Evolutionary conservation across 1,284 basidiomycete genomes (phyloP), one percentile per base, ranked within the genome.

Genomic region (Lentinula novae-zelandiae): DNA sequence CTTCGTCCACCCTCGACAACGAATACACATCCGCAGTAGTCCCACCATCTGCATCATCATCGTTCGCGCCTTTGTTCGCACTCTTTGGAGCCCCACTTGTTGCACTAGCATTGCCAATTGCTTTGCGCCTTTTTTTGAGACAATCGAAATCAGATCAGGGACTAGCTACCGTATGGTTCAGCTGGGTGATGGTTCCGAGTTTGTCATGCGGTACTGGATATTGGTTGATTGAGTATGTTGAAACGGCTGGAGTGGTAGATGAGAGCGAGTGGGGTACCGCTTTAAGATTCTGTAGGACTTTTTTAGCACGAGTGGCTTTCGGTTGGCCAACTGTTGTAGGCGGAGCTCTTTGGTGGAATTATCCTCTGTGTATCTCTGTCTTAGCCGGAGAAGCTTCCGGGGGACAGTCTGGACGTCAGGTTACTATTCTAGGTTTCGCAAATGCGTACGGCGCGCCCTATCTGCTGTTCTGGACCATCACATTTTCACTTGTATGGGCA

Each of bases 381-480:
- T 49, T 51, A 12, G 31, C 12, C 12, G 22, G 5, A 4, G 48
- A 44, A 65, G 36, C 71, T 60, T 38, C 53, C 17, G 53, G 34
- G 51, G 55, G 63, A 49, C 67, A 70, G 58, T 68, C 67, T 10
- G 33, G 60, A 71, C 44, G 51, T 10, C 76, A 83, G 67, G 83
- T 95, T 55, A 83, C 82, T 17, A 82, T 98, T 0, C 75, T 95
- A 1, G 95, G 96, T 0, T 97, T 92, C 69, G 91, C 92, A 0
- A 98, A 99, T 72, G 86, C 91, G 0, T 93, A 90, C 67, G 97
- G 95, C 2, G 87, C 94, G 17, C 86, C 90, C 0, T 97, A 95
- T 72, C 75, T 96, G 57, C 76, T 98, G 51, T 91, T 97, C 69
- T 86, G 90, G 79, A 79, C 83, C 17, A 79, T 91, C 33, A 74